Conservation (phyloP, 108 stramenopile species). For the Fragilaria radians region DNA sequence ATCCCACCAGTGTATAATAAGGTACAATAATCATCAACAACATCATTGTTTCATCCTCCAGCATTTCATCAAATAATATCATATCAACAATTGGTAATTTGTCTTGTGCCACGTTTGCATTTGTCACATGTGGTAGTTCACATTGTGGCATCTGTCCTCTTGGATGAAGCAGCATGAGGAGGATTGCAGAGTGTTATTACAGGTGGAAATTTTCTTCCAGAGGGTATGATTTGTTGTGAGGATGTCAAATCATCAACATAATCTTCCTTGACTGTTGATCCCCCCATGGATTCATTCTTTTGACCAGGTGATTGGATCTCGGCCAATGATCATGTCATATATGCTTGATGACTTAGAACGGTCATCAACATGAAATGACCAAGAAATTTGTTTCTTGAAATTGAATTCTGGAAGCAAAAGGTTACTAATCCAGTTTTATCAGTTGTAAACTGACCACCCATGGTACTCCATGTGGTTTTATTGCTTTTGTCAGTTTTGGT, state of each 20-base stretch:
- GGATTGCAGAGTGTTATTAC: conserved; percentile 1
- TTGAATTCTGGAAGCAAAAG: no score
- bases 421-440: no score
- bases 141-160: conserved; percentile 41
- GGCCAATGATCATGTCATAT: no score
- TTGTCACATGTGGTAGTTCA: conserved; percentile 59
- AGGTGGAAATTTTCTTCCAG: neutral
- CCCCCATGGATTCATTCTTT: conserved; percentile 49
- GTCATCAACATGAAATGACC: no score
- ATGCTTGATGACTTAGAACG: no score
- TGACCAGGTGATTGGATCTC: no score
- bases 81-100: conserved; percentile 57
- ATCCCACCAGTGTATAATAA: no score
- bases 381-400: no score
- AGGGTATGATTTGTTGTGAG: conserved; percentile 53
- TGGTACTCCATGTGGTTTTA: no score
- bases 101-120: conserved; percentile 48
- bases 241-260: conserved; percentile 54
- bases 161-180: conserved; percentile 7
- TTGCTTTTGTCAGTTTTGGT: no score
- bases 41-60: conserved; percentile 10
- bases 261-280: conserved; percentile 29
- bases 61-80: conserved; percentile 18
- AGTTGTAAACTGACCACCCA: no score
- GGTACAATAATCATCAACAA: conserved; percentile 2